These are phyloP conservation scores for Plasmodium coatneyi DNA, from an alignment of 169 alveolate species.

Conservation along the genomic window DNA sequence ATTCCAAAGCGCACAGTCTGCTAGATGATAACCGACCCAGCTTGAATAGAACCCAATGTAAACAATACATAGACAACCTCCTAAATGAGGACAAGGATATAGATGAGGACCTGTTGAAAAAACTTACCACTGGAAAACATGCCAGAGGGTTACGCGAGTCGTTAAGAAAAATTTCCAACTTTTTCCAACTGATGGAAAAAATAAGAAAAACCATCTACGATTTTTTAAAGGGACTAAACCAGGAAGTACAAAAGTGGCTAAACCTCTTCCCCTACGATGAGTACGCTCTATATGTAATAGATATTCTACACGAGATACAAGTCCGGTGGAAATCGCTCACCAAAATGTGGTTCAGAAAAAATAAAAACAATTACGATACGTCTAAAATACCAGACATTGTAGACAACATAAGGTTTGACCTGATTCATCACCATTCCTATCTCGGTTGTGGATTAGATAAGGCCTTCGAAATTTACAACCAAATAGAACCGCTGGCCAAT, in stretches of 20 bases:
- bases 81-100: slow-evolving; percentile 33
- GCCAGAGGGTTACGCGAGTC: slow-evolving; percentile 64
- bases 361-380: slow-evolving; percentile 82
- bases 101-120: slow-evolving; percentile 74
- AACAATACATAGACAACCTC: slow-evolving; percentile 34
- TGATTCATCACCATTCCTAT: slow-evolving; percentile 87
- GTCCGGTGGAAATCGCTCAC: slow-evolving; percentile 80
- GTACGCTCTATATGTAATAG: slow-evolving; percentile 80
- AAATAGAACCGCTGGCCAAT: slow-evolving; percentile 80
- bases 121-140: slow-evolving; percentile 57
- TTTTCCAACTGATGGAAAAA: slow-evolving; percentile 68
- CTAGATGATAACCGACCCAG: slow-evolving; percentile 81
- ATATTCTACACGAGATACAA: slow-evolving; percentile 77
- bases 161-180: slow-evolving; percentile 57
- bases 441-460: slow-evolving; percentile 83
- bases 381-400: slow-evolving; percentile 88
- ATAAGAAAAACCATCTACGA: slow-evolving; percentile 73
- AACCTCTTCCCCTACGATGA: slow-evolving; percentile 83
- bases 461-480: slow-evolving; percentile 81
- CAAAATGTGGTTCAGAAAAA: slow-evolving; percentile 69
- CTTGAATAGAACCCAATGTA: slow-evolving; percentile 79
- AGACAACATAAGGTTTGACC: slow-evolving; percentile 88
- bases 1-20: slow-evolving; percentile 82
- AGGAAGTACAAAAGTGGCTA: slow-evolving; percentile 83
- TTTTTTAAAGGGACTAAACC: slow-evolving; percentile 76